Conservation (phyloP, 2,329 filamentous ascomycete genomes). For the Cladophialophora carrionii region DNA sequence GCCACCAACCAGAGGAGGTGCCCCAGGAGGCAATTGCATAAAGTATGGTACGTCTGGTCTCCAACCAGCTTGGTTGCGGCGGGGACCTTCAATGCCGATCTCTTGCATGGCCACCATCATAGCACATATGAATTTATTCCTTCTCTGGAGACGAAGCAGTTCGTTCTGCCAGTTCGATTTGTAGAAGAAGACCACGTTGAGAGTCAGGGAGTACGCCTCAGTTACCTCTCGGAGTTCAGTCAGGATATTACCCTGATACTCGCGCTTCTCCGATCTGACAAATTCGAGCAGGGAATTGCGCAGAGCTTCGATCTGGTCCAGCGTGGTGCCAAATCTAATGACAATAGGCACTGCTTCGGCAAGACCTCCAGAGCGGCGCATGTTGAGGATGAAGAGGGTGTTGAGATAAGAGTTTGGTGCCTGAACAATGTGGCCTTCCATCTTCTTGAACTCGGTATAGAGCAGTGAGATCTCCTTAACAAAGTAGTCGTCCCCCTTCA, state of each 20-base stretch:
- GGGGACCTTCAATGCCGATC: conserved; percentile 81
- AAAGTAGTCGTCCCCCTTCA: conserved; percentile 89
- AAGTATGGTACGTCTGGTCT: conserved; percentile 70
- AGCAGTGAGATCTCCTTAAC: conserved; percentile 91
- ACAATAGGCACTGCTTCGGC: conserved; percentile 83
- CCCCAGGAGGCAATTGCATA: conserved; percentile 54
- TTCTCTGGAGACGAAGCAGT: conserved; percentile 80
- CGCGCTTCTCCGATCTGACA: conserved; percentile 80
- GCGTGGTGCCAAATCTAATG: conserved; percentile 85
- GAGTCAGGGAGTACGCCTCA: conserved; percentile 79
- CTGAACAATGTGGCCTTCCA: conserved; percentile 95
- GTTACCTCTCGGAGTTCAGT: conserved; percentile 80
- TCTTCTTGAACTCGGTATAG: conserved; percentile 98
- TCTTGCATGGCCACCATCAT: conserved; percentile 84
- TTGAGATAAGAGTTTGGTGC: conserved; percentile 94
- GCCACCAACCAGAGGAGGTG: conserved; percentile 52
- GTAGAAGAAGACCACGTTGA: conserved; percentile 97
- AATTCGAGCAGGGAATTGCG: conserved; percentile 81
- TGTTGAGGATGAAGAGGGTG: conserved; percentile 90
- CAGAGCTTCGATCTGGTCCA: conserved; percentile 80
- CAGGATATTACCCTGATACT: conserved; percentile 83
- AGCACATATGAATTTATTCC: conserved; percentile 93
- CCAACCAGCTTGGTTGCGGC: conserved; percentile 71
- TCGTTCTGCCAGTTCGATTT: conserved; percentile 98
- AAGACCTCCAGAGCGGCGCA: conserved; percentile 83